phyloP scores from a whole-genome alignment of 352 stramenopile species.

The Phytophthora cajani region DNA sequence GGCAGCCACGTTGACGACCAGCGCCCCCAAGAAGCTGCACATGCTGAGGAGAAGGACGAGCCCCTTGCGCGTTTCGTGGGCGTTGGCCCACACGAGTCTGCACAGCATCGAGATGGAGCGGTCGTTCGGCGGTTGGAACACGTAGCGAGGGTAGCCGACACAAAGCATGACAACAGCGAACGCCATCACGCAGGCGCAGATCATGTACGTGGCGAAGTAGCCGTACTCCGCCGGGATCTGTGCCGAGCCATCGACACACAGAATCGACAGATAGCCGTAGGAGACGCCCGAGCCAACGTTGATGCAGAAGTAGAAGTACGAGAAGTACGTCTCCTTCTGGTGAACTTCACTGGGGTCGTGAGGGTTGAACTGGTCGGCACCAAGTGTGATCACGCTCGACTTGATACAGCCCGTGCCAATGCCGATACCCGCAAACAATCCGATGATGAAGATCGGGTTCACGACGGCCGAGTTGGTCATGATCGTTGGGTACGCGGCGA shows the following conservation, averaged over 20 bases:
- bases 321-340: constrained; percentile 75
- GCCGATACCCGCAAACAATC: constrained; percentile 53
- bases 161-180: constrained; percentile 46
- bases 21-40: constrained; percentile 34
- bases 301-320: constrained; percentile 64
- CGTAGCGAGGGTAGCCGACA: constrained; percentile 50
- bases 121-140: constrained; percentile 45
- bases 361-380: constrained; percentile 65
- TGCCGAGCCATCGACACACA: constrained; percentile 74
- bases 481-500: constrained; percentile 52
- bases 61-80: constrained; percentile 31
- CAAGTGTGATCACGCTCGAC: constrained; percentile 62
- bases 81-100: constrained; percentile 34
- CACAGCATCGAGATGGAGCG: constrained; percentile 55
- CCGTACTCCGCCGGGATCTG: constrained; percentile 75
- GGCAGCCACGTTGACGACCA: constrained; percentile 54
- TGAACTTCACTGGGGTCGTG: constrained; percentile 45
- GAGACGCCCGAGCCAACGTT: constrained; percentile 75
- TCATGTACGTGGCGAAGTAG: constrained; percentile 80
- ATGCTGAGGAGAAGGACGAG: constrained; percentile 38
- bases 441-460: constrained; percentile 58
- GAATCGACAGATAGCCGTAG: constrained; percentile 76
- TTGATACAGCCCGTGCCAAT: constrained; percentile 61
- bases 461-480: constrained; percentile 32
- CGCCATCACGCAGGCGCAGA: constrained; percentile 53